Base-by-base conservation (phyloP, 164 flowering plant genomes). In the Stephania yunnanensis region DNA sequence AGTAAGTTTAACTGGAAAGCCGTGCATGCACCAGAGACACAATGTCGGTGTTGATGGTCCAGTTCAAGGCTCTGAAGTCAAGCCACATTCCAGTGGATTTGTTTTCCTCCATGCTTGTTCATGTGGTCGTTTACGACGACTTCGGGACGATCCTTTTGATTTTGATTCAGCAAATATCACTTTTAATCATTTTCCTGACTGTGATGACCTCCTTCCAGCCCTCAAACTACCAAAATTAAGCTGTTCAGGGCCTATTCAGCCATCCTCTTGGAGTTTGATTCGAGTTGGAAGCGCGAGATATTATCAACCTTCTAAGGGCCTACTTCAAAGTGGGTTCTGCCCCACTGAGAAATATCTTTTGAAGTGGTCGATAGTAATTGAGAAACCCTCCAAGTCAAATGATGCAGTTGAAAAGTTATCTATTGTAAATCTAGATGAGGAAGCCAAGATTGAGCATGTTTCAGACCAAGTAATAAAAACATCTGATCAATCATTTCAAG, bases 91-190 rank as follows among this genome's bases (percentile, higher is more conserved):
- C 2, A 94, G 98, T 83, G 97, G 95, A 73, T 89, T 81, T 85
- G 89, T 87, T 65, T 94, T 92, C 80, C 97, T 94, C 76, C 97
- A 92, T 84, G 97, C 98, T 17, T 94, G 98, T 85, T 88, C 97
- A 72, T 94, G 97, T 89, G 98, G 98, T 42, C 97, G 98, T 63
- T 86, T 90, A 64, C 85, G 97, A 72, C 76, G 74, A 63, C 72
- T 90, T 42, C 86, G 90, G 63, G 78, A 84, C 46, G 98, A 94
- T 78, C 98, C 97, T 80, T 94, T 94, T 85, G 97, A 94, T 84
- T 90, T 89, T 84, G 87, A 88, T 79, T 85, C 89, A 66, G 98
- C 98, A 68, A 90, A 92, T 77, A 50, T 79, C 75, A 78, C 81
- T 36, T 87, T 75, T 30, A 87, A 75, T 80, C 75, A 81, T 80